Percentiles rank a stretch among this genome's conserved stretches.
phyloP scores from a whole-genome alignment of 1,284 basidiomycete species.

The Moesziomyces parantarcticus region DNA sequence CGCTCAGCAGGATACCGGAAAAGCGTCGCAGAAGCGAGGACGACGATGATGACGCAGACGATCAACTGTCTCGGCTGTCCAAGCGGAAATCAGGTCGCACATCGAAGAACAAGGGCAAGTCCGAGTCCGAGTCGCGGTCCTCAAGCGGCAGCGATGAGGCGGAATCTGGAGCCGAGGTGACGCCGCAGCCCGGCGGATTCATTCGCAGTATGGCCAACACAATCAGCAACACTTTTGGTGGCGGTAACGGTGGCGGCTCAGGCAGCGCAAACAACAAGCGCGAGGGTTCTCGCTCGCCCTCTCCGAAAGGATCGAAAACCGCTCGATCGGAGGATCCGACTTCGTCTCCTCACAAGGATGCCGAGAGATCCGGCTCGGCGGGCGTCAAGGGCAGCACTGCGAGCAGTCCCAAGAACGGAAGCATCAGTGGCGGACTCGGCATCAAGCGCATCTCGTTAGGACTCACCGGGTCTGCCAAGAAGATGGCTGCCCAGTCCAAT shows the following conservation, averaged over 20 bases:
- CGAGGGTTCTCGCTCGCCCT: constrained; percentile 30
- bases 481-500: constrained; percentile 47
- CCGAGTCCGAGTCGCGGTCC: constrained; percentile 7
- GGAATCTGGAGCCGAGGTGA: constrained; percentile 6
- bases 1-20: constrained; percentile 73
- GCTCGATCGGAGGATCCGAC: constrained; percentile 10
- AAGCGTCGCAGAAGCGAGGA: constrained; percentile 67
- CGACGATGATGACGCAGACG: constrained; percentile 46
- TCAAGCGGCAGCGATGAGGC: constrained; percentile 10
- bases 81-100: constrained; percentile 43
- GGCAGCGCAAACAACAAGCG: constrained; percentile 10
- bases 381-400: constrained; percentile 7
- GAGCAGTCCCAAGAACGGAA: constrained; percentile 19
- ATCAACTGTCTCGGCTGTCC: constrained; percentile 40
- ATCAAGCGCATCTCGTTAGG: constrained; percentile 49
- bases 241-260: constrained; percentile 1
- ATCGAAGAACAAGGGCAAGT: constrained; percentile 29
- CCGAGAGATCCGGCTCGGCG: constrained; percentile 4
- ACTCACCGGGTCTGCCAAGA: constrained; percentile 35
- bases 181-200: constrained; percentile 34
- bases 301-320: constrained; percentile 23
- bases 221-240: constrained; percentile 39
- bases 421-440: constrained; percentile 27
- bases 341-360: constrained; percentile 14
- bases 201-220: constrained; percentile 45